Percentiles rank a stretch among this genome's conserved stretches.
These are phyloP conservation scores for Aspergillus bertholletiae DNA, from an alignment of 495 filamentous ascomycete genomes.

Conservation along the genomic window DNA sequence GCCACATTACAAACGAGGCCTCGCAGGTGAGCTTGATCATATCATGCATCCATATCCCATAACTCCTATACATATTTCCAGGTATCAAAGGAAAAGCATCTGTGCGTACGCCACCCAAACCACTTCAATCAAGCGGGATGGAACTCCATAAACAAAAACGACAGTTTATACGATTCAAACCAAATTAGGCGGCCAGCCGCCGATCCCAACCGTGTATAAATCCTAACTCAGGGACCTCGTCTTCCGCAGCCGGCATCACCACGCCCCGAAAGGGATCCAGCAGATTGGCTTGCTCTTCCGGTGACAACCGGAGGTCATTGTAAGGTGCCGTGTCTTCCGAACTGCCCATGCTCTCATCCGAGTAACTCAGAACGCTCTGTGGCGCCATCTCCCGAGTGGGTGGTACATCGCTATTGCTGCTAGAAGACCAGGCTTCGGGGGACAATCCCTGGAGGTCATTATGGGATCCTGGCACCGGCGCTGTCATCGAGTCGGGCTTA, in stretches of 20 bases:
- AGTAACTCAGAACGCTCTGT: slow-evolving; percentile 71
- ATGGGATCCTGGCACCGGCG: slow-evolving; percentile 14
- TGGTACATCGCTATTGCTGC: slow-evolving; percentile 33
- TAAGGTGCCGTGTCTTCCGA: slow-evolving; percentile 35
- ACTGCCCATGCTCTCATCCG: slow-evolving; percentile 69
- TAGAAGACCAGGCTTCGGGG: slow-evolving; percentile 42
- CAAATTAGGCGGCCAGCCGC: slow-evolving; percentile 34
- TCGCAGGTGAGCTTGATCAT: neutral
- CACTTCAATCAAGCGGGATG: neutral
- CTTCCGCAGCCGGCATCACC: slow-evolving; percentile 38
- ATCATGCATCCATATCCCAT: neutral
- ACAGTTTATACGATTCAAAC: neutral
- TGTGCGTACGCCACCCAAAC: neutral
- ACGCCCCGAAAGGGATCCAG: slow-evolving; percentile 47
- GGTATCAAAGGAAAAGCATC: neutral
- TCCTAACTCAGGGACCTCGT: slow-evolving; percentile 34
- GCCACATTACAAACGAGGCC: neutral
- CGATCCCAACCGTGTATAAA: slow-evolving; percentile 34
- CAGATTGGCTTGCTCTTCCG: slow-evolving; percentile 27
- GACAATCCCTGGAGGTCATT: slow-evolving; percentile 33
- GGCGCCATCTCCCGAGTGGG: slow-evolving; percentile 39
- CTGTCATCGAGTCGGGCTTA: slow-evolving; percentile 21
- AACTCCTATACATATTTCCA: neutral
- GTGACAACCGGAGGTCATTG: slow-evolving; percentile 18
- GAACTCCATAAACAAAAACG: neutral